Conservation (phyloP, 148 eudicot genomes). For the Bassia scoparia region DNA sequence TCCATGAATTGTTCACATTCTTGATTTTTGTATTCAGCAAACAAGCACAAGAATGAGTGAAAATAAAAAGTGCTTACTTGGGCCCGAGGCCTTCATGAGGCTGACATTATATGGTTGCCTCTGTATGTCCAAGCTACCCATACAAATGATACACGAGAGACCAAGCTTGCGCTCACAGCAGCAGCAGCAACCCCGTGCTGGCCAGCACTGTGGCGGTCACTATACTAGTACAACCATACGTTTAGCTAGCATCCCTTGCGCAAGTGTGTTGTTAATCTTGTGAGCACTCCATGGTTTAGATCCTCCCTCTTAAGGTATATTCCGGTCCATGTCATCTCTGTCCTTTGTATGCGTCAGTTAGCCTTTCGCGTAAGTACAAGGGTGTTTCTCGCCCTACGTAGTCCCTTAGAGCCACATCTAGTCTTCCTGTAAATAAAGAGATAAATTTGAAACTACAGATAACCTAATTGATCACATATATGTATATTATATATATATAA, state of each 20-base stretch:
- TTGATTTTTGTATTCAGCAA: too few species aligned
- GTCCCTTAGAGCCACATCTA: too few species aligned
- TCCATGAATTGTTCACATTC: too few species aligned
- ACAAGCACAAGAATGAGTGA: too few species aligned
- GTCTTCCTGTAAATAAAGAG: too few species aligned
- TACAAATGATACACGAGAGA: conserved; percentile 48
- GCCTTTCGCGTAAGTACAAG: too few species aligned
- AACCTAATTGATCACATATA: too few species aligned
- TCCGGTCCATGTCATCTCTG: conserved; percentile 56
- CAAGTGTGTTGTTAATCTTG: conserved; percentile 83
- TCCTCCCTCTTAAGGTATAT: conserved; percentile 86
- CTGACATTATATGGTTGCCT: conserved; percentile 53
- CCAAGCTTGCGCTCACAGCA: conserved; percentile 68
- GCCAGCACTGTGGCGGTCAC: conserved; percentile 74
- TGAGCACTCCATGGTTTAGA: conserved; percentile 72
- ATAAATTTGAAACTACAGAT: too few species aligned
- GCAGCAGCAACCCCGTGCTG: conserved; percentile 85
- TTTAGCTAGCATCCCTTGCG: conserved; percentile 71
- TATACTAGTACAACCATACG: conserved; percentile 44
- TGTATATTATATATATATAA: too few species aligned
- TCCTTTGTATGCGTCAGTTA: too few species aligned
- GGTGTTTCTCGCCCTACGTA: too few species aligned
- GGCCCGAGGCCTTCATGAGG: conserved; percentile 63
- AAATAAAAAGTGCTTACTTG: conserved; percentile 49
- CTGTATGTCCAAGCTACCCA: conserved; percentile 54